Evolutionary conservation across 208 protist species (phyloP).

Genomic region (Leishmania martiniquensis): DNA sequence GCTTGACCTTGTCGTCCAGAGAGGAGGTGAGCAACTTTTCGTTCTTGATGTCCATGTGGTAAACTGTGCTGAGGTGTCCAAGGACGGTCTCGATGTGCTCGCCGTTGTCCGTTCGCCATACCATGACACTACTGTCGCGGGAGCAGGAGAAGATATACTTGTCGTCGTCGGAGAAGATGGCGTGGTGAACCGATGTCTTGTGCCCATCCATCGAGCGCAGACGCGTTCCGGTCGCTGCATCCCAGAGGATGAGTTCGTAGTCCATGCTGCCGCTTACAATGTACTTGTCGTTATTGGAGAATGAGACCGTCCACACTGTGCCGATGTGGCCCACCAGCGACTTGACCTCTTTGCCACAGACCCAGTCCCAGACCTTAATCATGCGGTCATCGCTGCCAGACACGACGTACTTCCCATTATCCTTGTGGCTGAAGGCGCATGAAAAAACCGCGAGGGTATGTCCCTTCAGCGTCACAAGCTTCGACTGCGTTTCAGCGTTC

Average conservation of each 20-base stretch:
- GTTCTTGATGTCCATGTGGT: constrained; percentile 75
- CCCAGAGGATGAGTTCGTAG: constrained; percentile 85
- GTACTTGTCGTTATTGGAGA: constrained; percentile 69
- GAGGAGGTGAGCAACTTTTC: constrained; percentile 83
- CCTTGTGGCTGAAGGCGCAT: constrained; percentile 79
- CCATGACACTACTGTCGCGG: constrained; percentile 82
- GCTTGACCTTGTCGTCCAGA: constrained; percentile 84
- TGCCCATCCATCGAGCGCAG: constrained; percentile 72
- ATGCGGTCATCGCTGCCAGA: constrained; percentile 84
- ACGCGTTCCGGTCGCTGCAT: constrained; percentile 46
- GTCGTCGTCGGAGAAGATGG: constrained; percentile 77
- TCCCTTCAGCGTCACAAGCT: constrained; percentile 64
- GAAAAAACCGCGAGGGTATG: constrained; percentile 85
- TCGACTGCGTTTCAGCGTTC: constrained; percentile 69
- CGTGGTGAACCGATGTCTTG: constrained; percentile 82
- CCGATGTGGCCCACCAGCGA: constrained; percentile 79
- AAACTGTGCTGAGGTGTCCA: constrained; percentile 86
- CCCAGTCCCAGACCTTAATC: constrained; percentile 90
- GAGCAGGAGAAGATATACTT: constrained; percentile 88
- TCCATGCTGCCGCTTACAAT: constrained; percentile 88
- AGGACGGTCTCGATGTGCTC: constrained; percentile 75
- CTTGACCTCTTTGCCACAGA: constrained; percentile 51
- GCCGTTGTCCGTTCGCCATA: constrained; percentile 70
- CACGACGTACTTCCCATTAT: constrained; percentile 75
- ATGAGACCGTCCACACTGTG: constrained; percentile 82